These are phyloP conservation scores for Sugiyamaella paludigena DNA, from an alignment of 1,139 yeast genomes.

Conservation along the genomic window DNA sequence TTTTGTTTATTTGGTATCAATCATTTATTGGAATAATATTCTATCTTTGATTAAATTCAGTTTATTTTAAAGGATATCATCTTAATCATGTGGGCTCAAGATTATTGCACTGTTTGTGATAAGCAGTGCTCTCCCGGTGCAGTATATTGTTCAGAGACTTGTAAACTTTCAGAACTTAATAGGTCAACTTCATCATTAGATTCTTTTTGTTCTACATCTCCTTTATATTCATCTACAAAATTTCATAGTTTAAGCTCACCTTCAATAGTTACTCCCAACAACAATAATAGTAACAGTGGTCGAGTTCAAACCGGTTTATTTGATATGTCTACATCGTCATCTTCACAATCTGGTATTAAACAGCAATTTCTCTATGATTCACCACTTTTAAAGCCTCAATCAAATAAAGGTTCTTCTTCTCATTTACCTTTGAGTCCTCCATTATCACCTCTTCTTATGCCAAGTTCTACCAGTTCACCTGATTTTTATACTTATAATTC, in stretches of 20 bases:
- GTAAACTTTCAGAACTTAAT: constrained; percentile 28
- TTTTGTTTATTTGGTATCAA: not conserved
- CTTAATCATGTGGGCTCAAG: constrained; percentile 40
- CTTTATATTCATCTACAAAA: constrained; percentile 19
- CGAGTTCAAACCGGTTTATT: not conserved
- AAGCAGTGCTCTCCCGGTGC: constrained; percentile 41
- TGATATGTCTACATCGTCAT: not conserved
- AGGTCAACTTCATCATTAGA: constrained; percentile 13
- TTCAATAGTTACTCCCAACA: not conserved
- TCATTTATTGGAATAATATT: not conserved
- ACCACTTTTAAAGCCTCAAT: constrained; percentile 29
- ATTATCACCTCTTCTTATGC: constrained; percentile 24
- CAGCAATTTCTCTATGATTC: constrained; percentile 31
- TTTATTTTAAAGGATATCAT: not conserved
- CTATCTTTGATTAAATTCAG: not conserved
- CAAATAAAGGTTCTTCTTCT: constrained; percentile 4
- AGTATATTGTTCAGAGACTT: constrained; percentile 42
- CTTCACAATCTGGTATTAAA: not conserved
- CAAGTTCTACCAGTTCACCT: constrained; percentile 16
- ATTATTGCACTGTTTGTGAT: constrained; percentile 45
- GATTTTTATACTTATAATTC: constrained; percentile 6
- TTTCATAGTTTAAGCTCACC: constrained; percentile 17
- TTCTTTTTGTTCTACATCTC: constrained; percentile 14
- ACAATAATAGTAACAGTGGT: not conserved
- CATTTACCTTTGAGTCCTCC: constrained; percentile 18